phyloP scores from a whole-genome alignment of 177 flowering plant species.

The Vitis hybrid region DNA sequence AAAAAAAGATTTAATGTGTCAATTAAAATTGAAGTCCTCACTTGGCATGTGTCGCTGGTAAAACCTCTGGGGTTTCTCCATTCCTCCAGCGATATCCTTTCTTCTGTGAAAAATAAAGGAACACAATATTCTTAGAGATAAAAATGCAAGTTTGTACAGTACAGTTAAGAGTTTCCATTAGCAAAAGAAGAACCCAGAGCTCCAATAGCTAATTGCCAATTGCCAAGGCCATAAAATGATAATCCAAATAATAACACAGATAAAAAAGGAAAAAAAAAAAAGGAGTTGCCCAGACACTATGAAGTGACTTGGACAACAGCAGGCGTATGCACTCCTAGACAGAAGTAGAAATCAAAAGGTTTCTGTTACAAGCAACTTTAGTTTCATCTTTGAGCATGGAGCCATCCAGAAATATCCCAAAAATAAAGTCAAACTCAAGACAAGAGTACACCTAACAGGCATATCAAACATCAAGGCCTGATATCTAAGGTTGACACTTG shows the following conservation, averaged over 20 bases:
- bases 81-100: conserved; percentile 70
- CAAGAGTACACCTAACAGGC: no score
- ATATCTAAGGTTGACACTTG: no score
- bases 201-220: neutral
- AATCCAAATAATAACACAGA: neutral
- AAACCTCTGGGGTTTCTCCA: conserved; percentile 66
- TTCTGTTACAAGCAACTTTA: no score
- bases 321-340: no score
- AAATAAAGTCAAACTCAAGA: no score
- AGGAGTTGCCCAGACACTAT: no score
- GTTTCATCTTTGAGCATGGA: no score
- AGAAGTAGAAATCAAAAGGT: no score
- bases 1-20: neutral
- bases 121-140: neutral
- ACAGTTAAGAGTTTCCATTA: neutral
- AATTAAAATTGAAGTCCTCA: conserved; percentile 30
- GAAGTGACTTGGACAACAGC: no score
- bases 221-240: neutral
- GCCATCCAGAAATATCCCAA: no score
- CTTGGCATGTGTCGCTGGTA: conserved; percentile 70
- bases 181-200: neutral
- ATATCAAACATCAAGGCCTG: no score
- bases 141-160: neutral
- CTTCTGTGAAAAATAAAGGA: conserved; percentile 47
- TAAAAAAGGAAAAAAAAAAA: no score